These are phyloP conservation scores for Fomitopsis palustris DNA, from an alignment of 1,284 basidiomycete genomes.

Conservation along the genomic window DNA sequence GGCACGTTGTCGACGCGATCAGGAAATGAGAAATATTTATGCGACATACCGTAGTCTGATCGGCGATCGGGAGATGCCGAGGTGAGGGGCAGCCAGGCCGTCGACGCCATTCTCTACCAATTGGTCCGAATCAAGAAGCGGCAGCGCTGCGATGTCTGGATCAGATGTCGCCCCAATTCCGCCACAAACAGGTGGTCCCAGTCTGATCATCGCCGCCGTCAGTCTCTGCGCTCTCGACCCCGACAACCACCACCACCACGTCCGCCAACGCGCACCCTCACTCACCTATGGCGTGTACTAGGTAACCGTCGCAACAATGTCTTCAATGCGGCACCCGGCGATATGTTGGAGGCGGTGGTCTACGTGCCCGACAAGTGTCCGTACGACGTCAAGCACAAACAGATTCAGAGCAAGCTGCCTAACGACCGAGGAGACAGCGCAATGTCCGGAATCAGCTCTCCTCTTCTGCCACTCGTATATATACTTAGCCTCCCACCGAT, in stretches of 20 bases:
- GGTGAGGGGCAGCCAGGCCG: constrained; percentile 30
- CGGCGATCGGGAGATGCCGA: constrained; percentile 43
- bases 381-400: background rate
- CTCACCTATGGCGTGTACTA: background rate
- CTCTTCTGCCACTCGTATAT: constrained; percentile 2
- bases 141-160: background rate
- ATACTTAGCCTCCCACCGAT: constrained; percentile 2
- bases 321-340: background rate
- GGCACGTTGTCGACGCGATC: constrained; percentile 27
- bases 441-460: constrained; percentile 4
- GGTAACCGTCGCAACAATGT: background rate
- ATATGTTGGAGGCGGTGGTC: background rate
- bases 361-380: background rate
- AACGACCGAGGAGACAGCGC: background rate
- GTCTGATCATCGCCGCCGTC: background rate
- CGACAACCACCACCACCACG: background rate
- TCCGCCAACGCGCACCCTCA: background rate
- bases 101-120: constrained; percentile 28
- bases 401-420: background rate
- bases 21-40: constrained; percentile 5
- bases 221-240: background rate
- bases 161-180: background rate
- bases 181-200: background rate
- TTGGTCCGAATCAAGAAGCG: constrained; percentile 4
- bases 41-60: constrained; percentile 44